A percentile compares a stretch with the other conserved stretches of the same genome.
Evolutionary conservation across 768 basidiomycete genomes (phyloP).

Genomic region (Psilocybe azurescens): DNA sequence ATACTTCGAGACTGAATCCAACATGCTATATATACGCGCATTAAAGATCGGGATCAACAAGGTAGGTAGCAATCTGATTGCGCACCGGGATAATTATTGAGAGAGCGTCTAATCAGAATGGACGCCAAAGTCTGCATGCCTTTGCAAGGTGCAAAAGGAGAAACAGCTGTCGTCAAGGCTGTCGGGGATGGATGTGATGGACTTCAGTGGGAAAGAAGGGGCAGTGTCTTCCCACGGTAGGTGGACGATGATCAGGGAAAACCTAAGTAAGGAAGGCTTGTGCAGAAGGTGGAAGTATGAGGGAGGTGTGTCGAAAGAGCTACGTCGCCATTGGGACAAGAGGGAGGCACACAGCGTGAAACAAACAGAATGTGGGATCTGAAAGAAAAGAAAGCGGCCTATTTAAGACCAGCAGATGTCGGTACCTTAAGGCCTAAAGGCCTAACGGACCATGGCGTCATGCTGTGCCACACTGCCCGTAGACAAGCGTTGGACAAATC

Average conservation of each 20-base stretch:
- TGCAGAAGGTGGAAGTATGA: not conserved
- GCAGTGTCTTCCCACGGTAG: slow-evolving; percentile 2
- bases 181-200: not conserved
- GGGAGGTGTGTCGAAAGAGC: not conserved
- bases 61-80: not conserved
- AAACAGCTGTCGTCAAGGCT: not conserved
- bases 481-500: not conserved
- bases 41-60: not conserved
- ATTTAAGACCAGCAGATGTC: slow-evolving; percentile 4
- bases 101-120: no score
- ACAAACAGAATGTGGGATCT: not conserved
- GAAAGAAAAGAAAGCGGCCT: not conserved
- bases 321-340: slow-evolving; percentile 7
- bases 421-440: not conserved
- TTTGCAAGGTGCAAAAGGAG: not conserved
- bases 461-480: not conserved
- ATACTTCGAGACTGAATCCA: slow-evolving; percentile 7
- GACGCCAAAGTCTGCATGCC: slow-evolving; percentile 1
- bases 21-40: not conserved
- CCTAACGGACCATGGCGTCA: not conserved
- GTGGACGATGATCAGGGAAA: not conserved
- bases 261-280: not conserved
- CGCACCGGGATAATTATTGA: not conserved
- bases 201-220: not conserved
- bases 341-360: not conserved